Conservation (phyloP, 176 grass and related monocot species). For the Ananas comosus region DNA sequence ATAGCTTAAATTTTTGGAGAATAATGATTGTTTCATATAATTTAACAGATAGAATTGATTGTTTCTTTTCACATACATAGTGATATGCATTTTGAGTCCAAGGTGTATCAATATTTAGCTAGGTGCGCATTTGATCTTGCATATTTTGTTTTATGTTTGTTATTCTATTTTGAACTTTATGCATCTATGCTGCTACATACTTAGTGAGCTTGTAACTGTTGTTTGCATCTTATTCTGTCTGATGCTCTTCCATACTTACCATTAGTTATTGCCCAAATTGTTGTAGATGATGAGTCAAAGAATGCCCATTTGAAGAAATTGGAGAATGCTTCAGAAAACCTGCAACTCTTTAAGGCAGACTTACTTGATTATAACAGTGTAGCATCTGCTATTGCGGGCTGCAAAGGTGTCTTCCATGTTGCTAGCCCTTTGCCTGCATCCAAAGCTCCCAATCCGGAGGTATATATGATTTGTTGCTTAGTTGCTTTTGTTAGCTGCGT, state of each 20-base stretch:
- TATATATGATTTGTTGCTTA: slow-evolving; percentile 5
- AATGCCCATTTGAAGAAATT: slow-evolving; percentile 33
- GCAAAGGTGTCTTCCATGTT: slow-evolving; percentile 54
- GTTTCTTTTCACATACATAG: no score
- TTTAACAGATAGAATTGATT: no score
- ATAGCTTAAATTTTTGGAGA: no score
- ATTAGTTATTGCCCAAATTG: slow-evolving; percentile 6
- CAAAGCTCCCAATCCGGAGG: slow-evolving; percentile 40
- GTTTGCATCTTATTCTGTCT: not conserved
- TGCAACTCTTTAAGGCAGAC: slow-evolving; percentile 52
- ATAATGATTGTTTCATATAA: no score
- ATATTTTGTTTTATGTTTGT: no score
- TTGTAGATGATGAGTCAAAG: slow-evolving; percentile 44
- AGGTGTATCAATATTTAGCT: no score
- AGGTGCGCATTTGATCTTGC: no score
- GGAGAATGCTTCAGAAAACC: slow-evolving; percentile 39
- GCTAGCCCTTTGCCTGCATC: slow-evolving; percentile 44
- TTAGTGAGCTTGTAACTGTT: no score
- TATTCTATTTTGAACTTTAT: no score
- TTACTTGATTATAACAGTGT: slow-evolving; percentile 41
- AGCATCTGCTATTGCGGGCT: slow-evolving; percentile 28
- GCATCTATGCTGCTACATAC: no score
- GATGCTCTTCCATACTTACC: not conserved
- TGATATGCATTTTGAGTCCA: no score
- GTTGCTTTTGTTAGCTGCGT: not conserved